Conservation (phyloP, 73 alveolate species). For the Chromera velia region DNA sequence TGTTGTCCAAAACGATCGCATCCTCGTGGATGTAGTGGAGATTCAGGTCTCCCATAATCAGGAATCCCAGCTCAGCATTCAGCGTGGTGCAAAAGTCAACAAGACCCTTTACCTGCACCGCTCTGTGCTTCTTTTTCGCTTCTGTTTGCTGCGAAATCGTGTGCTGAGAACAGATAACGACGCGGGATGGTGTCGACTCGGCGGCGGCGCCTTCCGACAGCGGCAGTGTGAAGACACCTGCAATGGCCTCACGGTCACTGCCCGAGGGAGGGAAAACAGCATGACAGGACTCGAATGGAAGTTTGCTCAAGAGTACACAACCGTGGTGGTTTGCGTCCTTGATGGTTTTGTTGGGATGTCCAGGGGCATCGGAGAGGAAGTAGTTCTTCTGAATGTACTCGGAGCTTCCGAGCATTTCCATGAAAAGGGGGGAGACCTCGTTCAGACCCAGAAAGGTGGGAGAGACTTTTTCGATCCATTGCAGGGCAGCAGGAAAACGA, state of each 20-base stretch:
- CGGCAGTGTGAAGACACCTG: not conserved
- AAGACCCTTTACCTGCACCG: not conserved
- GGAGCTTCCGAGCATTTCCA: not conserved
- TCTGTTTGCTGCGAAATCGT: not conserved
- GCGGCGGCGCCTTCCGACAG: not conserved
- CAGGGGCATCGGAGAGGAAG: constrained; percentile 2
- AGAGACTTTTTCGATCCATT: not conserved
- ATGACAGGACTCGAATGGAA: not conserved
- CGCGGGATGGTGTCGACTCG: not conserved
- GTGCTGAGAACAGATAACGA: not conserved
- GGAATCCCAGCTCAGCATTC: not conserved
- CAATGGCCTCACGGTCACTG: constrained; percentile 1
- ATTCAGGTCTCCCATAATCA: constrained; percentile 1
- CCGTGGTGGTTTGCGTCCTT: not conserved
- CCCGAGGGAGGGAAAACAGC: not conserved
- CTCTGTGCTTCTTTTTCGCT: not conserved
- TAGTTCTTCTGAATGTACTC: not conserved
- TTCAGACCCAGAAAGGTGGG: not conserved
- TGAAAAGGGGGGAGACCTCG: not conserved
- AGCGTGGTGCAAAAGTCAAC: not conserved
- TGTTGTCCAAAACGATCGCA: not conserved
- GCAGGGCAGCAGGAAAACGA: not conserved
- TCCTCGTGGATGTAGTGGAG: constrained; percentile 1
- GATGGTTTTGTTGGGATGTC: not conserved
- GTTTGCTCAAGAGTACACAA: constrained; percentile 8